Evolutionary conservation across 306 rosid species (phyloP), one percentile per base, ranked within the genome.

Genomic region (Cajanus cajan): DNA sequence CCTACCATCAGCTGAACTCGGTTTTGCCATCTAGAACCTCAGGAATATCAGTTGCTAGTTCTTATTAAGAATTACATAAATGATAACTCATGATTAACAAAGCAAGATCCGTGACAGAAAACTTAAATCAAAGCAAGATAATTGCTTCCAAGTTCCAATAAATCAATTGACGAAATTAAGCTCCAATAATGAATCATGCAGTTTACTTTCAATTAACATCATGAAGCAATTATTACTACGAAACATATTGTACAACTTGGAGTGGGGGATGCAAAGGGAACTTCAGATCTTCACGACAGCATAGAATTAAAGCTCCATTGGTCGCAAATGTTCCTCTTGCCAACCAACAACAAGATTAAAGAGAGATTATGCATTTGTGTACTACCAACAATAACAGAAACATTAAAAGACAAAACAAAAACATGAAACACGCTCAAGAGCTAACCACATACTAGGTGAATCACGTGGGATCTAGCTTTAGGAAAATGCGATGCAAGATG

Each of bases 11-110:
- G 80, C 85, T 66, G 90, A 76, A 75, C 83, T 85, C 58, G 85
- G 64, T 84, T 92, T 92, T 13, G 98, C 98, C 98, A 95, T 95
- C 1, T 22, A 22, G 83, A 70, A 72, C 85, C 97, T 91, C 90
- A 71, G 87, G 80, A 21, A 34, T n/a, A 66, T 18, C 48, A 70
- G 13, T 13, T 65, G 39, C 24, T 22, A 61, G 2, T 18, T 66
- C 51, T 37, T 12, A 64, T 12, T 79, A 65, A 75, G 52, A 68
- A 82, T 64, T 4, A 66, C 62, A 80, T 12, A 61, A 52, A 55
- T 12, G 6, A 41, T 43, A 80, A 9, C 54, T 21, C 21, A 44
- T 22, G 39, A 68, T 31, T 16, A 72, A 63, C 77, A 40, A 52
- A 67, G 51, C 28, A 66, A 71, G 82, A 78, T 74, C 80, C 74